phyloP scores from a whole-genome alignment of 1,284 basidiomycete species.

The Neonothopanus nambi region DNA sequence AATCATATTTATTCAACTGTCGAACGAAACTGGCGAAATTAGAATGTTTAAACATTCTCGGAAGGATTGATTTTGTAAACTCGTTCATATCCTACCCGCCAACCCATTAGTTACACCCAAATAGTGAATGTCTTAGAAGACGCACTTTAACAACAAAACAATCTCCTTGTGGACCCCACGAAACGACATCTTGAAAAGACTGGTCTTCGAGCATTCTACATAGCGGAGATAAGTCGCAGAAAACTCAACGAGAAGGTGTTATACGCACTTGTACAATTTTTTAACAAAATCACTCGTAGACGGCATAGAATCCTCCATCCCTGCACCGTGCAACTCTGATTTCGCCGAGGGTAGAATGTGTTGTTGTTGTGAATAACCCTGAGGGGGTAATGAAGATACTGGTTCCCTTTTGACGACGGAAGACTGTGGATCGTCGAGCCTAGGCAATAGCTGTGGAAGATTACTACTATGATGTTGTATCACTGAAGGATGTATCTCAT shows the following conservation, averaged over 20 bases:
- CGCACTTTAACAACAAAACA: conserved; percentile 89
- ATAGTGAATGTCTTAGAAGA: neutral
- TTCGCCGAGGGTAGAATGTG: conserved; percentile 5
- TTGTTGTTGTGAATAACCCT: conserved; percentile 10
- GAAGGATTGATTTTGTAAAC: conserved; percentile 92
- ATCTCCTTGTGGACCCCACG: conserved; percentile 85
- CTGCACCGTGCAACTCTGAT: neutral
- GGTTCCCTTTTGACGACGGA: conserved; percentile 10
- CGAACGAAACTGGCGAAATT: conserved; percentile 95
- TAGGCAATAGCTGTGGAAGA: conserved; percentile 21
- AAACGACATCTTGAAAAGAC: conserved; percentile 74
- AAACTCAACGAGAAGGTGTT: neutral
- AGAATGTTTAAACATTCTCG: conserved; percentile 95
- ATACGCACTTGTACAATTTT: conserved; percentile 89
- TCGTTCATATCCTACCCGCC: conserved; percentile 88
- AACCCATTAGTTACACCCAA: neutral
- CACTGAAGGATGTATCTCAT: conserved; percentile 31
- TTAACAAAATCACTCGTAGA: conserved; percentile 92
- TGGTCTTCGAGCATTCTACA: conserved; percentile 88
- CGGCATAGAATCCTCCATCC: conserved; percentile 62
- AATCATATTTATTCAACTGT: conserved; percentile 98
- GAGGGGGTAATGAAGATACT: conserved; percentile 1
- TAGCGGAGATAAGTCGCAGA: conserved; percentile 8
- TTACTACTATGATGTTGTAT: conserved; percentile 17
- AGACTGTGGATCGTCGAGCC: neutral